Base-by-base conservation (phyloP, 768 basidiomycete genomes). In the Hygrocybe coccinea region DNA sequence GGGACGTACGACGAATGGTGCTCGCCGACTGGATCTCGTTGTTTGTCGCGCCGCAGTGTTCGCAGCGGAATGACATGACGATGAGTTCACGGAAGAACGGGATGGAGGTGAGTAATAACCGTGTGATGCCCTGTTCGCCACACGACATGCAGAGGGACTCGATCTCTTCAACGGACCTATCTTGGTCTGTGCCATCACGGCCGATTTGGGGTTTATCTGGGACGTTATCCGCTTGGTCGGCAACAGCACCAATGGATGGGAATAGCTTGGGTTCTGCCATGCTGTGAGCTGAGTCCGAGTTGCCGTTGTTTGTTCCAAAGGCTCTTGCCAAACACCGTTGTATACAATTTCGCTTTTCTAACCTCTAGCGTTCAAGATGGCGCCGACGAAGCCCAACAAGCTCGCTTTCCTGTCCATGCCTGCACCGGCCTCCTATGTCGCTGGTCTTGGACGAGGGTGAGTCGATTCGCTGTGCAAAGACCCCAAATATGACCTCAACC, bases 81-180 rank as follows among this genome's bases (percentile, higher is more conserved):
- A 99, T 89, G 50, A 98, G 86, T 69, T 99, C 91, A 44, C 83
- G 78, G 76, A 98, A 98, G 76, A 85, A 98, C 0, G 97, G 97
- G 48, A 99, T 99, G 2, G 86, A 84, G 0, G 95, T 97, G 48
- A 99, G 76, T 63, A 99, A 81, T 63, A 99, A 71, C 41, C 93
- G 77, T 1, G 97, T 99, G 11, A 77, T 74, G 33, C 95, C 95
- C 93, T 97, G 87, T 70, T 97, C 83, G 43, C 81, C 79, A 66
- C 97, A 99, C 68, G 81, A 81, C 91, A 98, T 95, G 73, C 97
- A 98, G 24, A 98, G 74, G 11, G 91, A 94, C 56, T 92, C 89
- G 57, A 98, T 79, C 70, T 91, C 86, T 62, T 94, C 81, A 9
- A 95, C 80, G 0, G 83, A 83, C 52, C 79, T 76, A 25, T 88